Percentiles rank a stretch among this genome's conserved stretches.
phyloP scores from a whole-genome alignment of 139 green algal genomes.

The Tetradesmus lagerheimii region DNA sequence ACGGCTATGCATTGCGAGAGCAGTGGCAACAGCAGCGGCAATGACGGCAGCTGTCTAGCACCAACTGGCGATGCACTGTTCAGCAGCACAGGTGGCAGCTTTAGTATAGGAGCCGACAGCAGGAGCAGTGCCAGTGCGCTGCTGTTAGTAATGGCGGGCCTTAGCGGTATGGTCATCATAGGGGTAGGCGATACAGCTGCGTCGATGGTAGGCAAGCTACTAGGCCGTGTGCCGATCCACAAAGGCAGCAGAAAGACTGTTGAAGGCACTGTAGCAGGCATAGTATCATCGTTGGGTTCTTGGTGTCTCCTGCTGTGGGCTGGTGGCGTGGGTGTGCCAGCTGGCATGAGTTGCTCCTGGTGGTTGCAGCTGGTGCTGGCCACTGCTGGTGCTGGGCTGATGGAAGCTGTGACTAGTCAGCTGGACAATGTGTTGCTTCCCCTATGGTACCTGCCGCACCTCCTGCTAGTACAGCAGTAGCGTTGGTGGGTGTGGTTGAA shows the following conservation, averaged over 20 bases:
- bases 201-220: conserved; percentile 62
- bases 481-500: background rate
- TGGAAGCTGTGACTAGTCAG: conserved; percentile 84
- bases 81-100: background rate
- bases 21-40: background rate
- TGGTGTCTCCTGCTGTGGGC: conserved; percentile 57
- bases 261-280: conserved; percentile 77
- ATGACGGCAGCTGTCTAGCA: background rate
- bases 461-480: conserved; percentile 44
- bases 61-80: background rate
- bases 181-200: conserved; percentile 74
- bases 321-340: background rate
- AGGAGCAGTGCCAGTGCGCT: background rate
- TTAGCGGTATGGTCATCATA: conserved; percentile 75
- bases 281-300: conserved; percentile 57
- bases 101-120: background rate
- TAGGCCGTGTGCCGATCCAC: conserved; percentile 55
- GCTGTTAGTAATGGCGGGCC: conserved; percentile 42
- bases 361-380: conserved; percentile 54
- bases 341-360: background rate
- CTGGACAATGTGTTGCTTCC: conserved; percentile 89
- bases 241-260: conserved; percentile 73
- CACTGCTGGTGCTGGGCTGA: conserved; percentile 66
- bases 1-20: background rate
- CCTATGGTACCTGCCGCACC: conserved; percentile 62